Conservation (phyloP, 2,329 filamentous ascomycete species). For the Colletotrichum sp. region DNA sequence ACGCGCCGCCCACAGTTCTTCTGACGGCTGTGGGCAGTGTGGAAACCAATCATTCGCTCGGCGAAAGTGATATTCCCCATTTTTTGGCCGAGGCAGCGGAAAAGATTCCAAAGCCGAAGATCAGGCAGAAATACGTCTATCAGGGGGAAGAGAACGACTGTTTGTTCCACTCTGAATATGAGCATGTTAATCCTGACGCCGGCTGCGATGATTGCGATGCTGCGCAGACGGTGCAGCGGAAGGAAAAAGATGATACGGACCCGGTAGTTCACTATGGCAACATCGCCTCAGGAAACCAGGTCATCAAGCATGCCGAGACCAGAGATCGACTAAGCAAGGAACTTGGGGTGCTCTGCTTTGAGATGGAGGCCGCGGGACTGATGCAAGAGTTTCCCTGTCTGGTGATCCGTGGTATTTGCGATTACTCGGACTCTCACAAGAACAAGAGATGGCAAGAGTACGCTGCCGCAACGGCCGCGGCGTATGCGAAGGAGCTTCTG, state of each 20-base stretch:
- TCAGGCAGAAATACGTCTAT: too few relatives aligned
- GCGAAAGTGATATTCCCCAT: background rate
- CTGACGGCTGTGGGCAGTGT: background rate
- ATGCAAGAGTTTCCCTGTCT: conserved; percentile 26
- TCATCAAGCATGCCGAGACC: conserved; percentile 20
- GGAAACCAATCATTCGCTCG: background rate
- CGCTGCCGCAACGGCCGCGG: conserved; percentile 26
- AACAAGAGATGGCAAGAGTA: conserved; percentile 29
- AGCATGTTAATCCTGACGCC: background rate
- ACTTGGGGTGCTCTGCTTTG: conserved; percentile 21
- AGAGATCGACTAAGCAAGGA: conserved; percentile 8
- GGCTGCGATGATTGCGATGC: background rate
- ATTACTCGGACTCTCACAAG: conserved; percentile 35
- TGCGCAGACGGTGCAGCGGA: background rate
- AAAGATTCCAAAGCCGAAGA: too few relatives aligned
- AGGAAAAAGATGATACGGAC: background rate
- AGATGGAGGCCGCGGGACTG: conserved; percentile 28
- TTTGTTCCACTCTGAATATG: background rate
- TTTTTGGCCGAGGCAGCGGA: too few relatives aligned
- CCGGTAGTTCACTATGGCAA: conserved; percentile 26
- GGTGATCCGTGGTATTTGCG: conserved; percentile 32
- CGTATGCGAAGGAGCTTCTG: conserved; percentile 24
- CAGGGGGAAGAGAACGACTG: too few relatives aligned
- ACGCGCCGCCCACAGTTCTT: background rate
- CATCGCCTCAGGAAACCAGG: conserved; percentile 26